A percentile compares a stretch with the other conserved stretches of the same genome.
phyloP scores from a whole-genome alignment of 768 basidiomycete species.

The Sistotremastrum niveocremeum region DNA sequence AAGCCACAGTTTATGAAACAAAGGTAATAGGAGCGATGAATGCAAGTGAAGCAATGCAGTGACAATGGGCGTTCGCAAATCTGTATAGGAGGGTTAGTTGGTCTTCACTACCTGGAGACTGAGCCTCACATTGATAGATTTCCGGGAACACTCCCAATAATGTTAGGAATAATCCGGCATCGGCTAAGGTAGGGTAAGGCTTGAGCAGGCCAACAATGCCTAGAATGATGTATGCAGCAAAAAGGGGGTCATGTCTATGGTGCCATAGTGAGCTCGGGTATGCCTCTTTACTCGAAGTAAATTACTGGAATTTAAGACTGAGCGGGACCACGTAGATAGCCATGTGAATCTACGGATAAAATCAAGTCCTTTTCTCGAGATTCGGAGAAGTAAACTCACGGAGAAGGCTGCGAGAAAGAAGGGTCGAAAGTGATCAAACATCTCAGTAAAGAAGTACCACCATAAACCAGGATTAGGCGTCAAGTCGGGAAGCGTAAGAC shows the following conservation, averaged over 20 bases:
- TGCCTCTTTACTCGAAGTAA: neutral
- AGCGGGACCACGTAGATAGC: conserved; percentile 72
- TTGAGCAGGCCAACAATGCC: conserved; percentile 81
- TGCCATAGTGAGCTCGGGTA: neutral
- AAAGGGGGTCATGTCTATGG: conserved; percentile 69
- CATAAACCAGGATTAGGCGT: conserved; percentile 90
- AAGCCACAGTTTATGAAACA: conserved; percentile 90
- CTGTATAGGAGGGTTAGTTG: conserved; percentile 24
- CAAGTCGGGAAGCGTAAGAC: conserved; percentile 72
- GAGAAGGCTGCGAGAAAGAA: conserved; percentile 95
- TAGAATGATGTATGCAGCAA: conserved; percentile 59
- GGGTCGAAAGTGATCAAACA: conserved; percentile 95
- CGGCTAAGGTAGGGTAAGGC: conserved; percentile 82
- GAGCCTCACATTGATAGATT: conserved; percentile 57
- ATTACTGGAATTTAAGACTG: conserved; percentile 78
- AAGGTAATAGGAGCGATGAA: conserved; percentile 71
- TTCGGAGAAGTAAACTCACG: conserved; percentile 30
- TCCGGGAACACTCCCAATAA: conserved; percentile 78
- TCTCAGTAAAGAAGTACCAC: conserved; percentile 99
- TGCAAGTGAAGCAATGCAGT: conserved; percentile 74
- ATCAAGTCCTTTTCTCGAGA: neutral
- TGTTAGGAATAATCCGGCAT: conserved; percentile 74
- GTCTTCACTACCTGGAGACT: neutral
- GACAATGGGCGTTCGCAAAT: conserved; percentile 75
- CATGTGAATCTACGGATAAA: conserved; percentile 49